These are phyloP conservation scores for Podospora anserina DNA, from an alignment of 495 filamentous ascomycete species.

Conservation along the genomic window DNA sequence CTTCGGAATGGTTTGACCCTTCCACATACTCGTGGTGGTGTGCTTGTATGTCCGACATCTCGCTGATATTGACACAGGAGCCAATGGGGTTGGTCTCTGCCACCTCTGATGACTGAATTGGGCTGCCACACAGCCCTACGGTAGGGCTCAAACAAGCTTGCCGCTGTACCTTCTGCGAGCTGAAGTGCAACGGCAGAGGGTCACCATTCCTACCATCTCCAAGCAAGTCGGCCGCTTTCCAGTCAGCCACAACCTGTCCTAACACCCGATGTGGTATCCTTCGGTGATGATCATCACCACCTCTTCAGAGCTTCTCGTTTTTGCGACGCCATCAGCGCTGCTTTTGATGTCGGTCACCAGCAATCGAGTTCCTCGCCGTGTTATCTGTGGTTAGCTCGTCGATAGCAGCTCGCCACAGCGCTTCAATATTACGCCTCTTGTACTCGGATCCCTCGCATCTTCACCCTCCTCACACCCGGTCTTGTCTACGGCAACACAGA, in stretches of 20 bases:
- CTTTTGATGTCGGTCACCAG: background rate
- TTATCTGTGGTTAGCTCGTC: background rate
- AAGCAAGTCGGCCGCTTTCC: background rate
- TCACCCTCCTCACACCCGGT: background rate
- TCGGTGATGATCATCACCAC: background rate
- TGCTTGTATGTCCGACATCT: no score
- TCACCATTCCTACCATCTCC: background rate
- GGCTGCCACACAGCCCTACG: background rate
- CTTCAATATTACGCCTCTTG: background rate
- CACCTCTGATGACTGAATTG: background rate
- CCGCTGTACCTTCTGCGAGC: background rate
- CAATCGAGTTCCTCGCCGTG: background rate
- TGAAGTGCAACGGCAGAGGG: background rate
- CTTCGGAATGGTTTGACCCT: no score
- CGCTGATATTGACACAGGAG: background rate
- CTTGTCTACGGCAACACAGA: background rate
- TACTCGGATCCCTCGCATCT: background rate
- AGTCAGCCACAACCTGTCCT: background rate
- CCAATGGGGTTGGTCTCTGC: background rate
- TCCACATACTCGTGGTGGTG: no score
- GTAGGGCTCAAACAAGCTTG: background rate
- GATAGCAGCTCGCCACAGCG: background rate
- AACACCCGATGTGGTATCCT: background rate
- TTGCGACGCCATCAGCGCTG: background rate
- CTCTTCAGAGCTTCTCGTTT: background rate